Evolutionary conservation across 768 basidiomycete species (phyloP), one percentile per base, ranked within the genome.

Genomic region (Leccinum uliginosum): DNA sequence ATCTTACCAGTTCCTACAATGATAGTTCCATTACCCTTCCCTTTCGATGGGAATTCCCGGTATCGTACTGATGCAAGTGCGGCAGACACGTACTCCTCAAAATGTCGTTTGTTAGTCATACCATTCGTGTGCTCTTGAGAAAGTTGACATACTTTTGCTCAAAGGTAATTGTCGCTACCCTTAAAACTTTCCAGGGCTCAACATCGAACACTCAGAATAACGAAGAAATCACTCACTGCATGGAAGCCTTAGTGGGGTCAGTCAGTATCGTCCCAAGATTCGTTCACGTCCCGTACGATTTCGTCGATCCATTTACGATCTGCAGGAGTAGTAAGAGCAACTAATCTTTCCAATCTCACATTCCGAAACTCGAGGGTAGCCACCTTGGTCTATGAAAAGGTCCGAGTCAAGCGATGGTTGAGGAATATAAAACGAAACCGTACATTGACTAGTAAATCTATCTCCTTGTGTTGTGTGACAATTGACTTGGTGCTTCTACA

Each of bases 291-390:
- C 53, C 79, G 83, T 40, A 95, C 82, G 55, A 96, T 85, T 62
- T 96, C 93, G 66, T 98, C 95, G 82, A 98, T 92, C 97, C 97
- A 99, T 71, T 91, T 95, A 57, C 96, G 78, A 70, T 98, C 97
- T 1, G 95, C 93, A 0, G 97, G 78, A 2, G 96, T n/a, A n/a
- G n/a, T 98, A 61, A 99, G 74, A 6, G 82, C 84, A 21, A 87
- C 83, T 32, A 86, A 76, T 27, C 89, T 80, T 62, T 96, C 94
- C 6, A 97, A 66, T 65, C 80, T 85, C 4, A 86, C 82, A 69
- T 98, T 87, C 40, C 87, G 80, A 75, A 97, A 94, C 64, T 98
- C 95, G 57, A 98, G 83, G 3, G 78, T 75, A 6, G 87, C 91
- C 0, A 85, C 88, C 67, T 98, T 97, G 32, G 91, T 86, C 93